Conservation (phyloP, 371 early-diverging fungal species). For the Mortierella sp. region DNA sequence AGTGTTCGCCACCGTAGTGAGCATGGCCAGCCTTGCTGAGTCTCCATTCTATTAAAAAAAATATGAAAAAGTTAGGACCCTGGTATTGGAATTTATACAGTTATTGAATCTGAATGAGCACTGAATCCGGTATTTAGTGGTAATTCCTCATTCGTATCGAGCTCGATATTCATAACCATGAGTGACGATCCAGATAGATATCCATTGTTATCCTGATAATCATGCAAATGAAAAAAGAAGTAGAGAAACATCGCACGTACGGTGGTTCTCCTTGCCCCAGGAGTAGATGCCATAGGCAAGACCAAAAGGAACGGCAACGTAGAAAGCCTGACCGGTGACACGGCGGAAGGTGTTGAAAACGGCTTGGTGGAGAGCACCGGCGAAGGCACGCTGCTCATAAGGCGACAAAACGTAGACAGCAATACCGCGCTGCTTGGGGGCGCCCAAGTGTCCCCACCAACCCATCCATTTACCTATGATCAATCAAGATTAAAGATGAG, state of each 20-base stretch:
- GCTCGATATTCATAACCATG: no score
- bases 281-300: constrained; percentile 73
- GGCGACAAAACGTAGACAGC: constrained; percentile 82
- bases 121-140: no score
- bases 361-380: constrained; percentile 78
- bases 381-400: constrained; percentile 84
- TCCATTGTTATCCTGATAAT: background rate
- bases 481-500: background rate
- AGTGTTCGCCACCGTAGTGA: background rate
- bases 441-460: constrained; percentile 84
- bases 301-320: constrained; percentile 77
- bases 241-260: constrained; percentile 25
- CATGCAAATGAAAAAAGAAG: background rate
- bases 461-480: constrained; percentile 61
- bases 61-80: background rate
- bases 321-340: constrained; percentile 76
- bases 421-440: constrained; percentile 82
- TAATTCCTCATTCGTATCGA: no score
- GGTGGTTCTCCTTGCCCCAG: constrained; percentile 74
- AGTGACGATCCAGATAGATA: background rate
- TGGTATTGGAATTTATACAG: no score
- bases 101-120: no score
- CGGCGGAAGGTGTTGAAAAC: constrained; percentile 87
- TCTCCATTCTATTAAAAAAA: constrained; percentile 32
- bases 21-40: constrained; percentile 56